Evolutionary conservation across 331 rosid species (phyloP), one percentile per base, ranked within the genome.

Genomic region (Stylosanthes scabra): DNA sequence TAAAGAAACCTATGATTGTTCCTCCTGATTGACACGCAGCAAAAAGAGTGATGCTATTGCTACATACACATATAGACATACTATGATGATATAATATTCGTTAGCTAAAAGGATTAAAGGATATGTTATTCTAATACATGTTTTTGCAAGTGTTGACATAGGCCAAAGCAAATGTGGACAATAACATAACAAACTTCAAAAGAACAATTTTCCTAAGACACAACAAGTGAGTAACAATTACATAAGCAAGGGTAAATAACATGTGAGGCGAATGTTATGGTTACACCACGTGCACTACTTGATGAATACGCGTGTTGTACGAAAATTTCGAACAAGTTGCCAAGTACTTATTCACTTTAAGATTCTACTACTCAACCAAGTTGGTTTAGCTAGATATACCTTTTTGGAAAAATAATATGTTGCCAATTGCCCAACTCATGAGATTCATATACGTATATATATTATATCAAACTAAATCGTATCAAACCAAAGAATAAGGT

Each of bases 231-330:
- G 47, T 37, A 8, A 40, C 11, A 42, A 42, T 42, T 7, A 42
- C 45, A 14, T 34, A 34, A 34, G 39, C 39, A 45, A 3, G 29
- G 6, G 5, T 7, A 6, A 39, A 29, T 46, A 41, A 34, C 0
- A 9, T 45, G 29, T 6, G 28, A 10, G n/a, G n/a, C 31, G 8
- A 7, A 50, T 12, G 0, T 42, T 64, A 70, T 15, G 62, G 34
- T 34, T 58, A 31, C 54, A 6, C 9, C 73, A 78, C 71, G 78
- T 78, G 57, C 74, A 64, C 44, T 64, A 6, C 6, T 3, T 34
- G 6, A 34, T 34, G 1, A 58, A 71, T 62, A 63, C 42, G 74
- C 42, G 74, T 59, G 39, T 39, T 65, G 78, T 2, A 59, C 29
- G 29, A 31, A 72, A 79, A 10, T 16, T 11, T 14, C 45, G 50